Conservation (phyloP, 371 early-diverging fungal genomes). For the Mortierella sp. region DNA sequence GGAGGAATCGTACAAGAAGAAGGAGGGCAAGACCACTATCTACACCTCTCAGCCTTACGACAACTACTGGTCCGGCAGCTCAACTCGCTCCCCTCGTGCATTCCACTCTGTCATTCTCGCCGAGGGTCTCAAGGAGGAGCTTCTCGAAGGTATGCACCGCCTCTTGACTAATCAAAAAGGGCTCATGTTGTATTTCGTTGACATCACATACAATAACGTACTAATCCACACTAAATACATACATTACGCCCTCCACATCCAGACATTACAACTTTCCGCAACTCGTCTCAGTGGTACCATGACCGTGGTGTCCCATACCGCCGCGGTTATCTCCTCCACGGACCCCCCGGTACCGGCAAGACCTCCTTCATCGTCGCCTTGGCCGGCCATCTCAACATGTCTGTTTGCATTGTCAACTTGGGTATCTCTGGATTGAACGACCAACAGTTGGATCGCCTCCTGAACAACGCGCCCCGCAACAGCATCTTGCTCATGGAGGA, state of each 20-base stretch:
- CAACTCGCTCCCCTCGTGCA: conserved; percentile 50
- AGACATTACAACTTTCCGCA: conserved; percentile 54
- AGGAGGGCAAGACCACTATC: conserved; percentile 57
- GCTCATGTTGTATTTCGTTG: not conserved
- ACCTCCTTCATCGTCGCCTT: conserved; percentile 88
- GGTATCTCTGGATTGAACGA: conserved; percentile 74
- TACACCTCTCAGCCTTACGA: conserved; percentile 55
- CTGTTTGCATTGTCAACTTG: conserved; percentile 82
- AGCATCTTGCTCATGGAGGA: conserved; percentile 91
- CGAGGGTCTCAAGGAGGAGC: conserved; percentile 55
- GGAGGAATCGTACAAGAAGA: conserved; percentile 57
- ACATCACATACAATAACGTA: too few relatives aligned
- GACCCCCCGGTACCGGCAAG: conserved; percentile 90
- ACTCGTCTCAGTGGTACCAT: conserved; percentile 54
- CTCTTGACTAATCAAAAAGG: not conserved
- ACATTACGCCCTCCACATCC: not conserved
- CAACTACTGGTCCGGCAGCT: conserved; percentile 49
- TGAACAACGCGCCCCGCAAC: conserved; percentile 81
- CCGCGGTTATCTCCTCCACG: conserved; percentile 84
- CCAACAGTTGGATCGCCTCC: conserved; percentile 71
- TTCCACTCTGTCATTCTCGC: conserved; percentile 58
- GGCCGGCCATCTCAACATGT: conserved; percentile 76
- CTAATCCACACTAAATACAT: not conserved
- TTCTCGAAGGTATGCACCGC: conserved; percentile 31
- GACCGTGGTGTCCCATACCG: conserved; percentile 75